phyloP scores from a whole-genome alignment of 2,329 filamentous ascomycete genomes.

The Arthrobotrys pseudoclavata region DNA sequence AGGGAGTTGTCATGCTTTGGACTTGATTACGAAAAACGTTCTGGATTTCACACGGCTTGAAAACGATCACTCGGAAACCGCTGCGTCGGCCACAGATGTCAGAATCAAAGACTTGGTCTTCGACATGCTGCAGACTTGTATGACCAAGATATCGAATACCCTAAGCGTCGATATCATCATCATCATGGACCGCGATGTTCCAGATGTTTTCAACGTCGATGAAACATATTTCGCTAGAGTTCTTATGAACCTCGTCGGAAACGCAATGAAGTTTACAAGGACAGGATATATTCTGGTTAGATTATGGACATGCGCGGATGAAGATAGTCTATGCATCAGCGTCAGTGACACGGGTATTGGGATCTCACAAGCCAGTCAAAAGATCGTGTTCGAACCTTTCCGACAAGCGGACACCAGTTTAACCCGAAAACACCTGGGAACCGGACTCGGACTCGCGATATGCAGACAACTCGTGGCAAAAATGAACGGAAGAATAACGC shows the following conservation, averaged over 20 bases:
- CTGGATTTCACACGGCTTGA: slow-evolving; percentile 66
- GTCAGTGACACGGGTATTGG: slow-evolving; percentile 90
- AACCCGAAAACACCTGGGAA: slow-evolving; percentile 76
- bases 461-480: slow-evolving; percentile 74
- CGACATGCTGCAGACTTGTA: slow-evolving; percentile 58
- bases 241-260: slow-evolving; percentile 75
- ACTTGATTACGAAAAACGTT: slow-evolving; percentile 72
- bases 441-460: slow-evolving; percentile 76
- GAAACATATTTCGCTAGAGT: slow-evolving; percentile 66
- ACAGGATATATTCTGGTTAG: slow-evolving; percentile 66
- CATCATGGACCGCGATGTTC: slow-evolving; percentile 48
- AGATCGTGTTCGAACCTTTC: slow-evolving; percentile 75
- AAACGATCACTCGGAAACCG: slow-evolving; percentile 54
- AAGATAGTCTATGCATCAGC: slow-evolving; percentile 76
- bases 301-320: slow-evolving; percentile 74
- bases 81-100: slow-evolving; percentile 45
- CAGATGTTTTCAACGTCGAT: slow-evolving; percentile 50
- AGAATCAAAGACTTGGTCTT: slow-evolving; percentile 54
- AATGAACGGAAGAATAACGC: slow-evolving; percentile 73
- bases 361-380: slow-evolving; percentile 80
- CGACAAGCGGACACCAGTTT: slow-evolving; percentile 82
- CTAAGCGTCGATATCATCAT: slow-evolving; percentile 56
- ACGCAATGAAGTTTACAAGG: slow-evolving; percentile 77
- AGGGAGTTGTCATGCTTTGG: slow-evolving; percentile 70
- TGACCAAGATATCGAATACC: slow-evolving; percentile 55